Percentiles rank a stretch among this genome's conserved stretches.
Conservation (phyloP, 73 alveolate genomes). For the Tetrahymena thermophila region DNA sequence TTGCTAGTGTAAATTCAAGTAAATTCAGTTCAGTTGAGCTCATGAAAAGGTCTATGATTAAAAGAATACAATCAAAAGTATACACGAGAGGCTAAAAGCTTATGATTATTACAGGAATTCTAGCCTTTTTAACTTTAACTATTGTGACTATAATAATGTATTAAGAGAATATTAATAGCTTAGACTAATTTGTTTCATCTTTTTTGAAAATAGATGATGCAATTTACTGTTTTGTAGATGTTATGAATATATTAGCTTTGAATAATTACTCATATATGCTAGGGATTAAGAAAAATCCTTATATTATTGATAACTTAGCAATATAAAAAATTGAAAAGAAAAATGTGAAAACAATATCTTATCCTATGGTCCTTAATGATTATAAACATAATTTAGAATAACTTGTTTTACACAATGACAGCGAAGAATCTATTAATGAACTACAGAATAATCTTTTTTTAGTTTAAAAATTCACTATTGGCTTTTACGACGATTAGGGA, state of each 20-base stretch:
- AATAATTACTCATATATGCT: neutral
- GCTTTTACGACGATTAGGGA: neutral
- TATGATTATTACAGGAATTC: neutral
- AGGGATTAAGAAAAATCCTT: neutral
- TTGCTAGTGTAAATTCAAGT: neutral
- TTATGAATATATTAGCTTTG: neutral
- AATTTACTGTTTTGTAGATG: neutral
- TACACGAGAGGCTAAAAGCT: neutral
- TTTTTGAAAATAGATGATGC: neutral
- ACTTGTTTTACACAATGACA: neutral
- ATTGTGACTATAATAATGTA: neutral
- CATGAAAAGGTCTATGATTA: neutral
- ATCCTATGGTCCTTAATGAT: neutral
- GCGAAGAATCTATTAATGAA: neutral
- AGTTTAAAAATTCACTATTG: neutral
- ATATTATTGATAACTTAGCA: neutral
- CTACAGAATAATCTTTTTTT: neutral
- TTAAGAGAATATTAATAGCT: neutral
- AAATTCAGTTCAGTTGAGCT: neutral
- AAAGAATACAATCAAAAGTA: neutral
- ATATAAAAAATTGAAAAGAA: neutral
- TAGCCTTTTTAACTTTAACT: neutral
- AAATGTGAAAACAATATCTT: neutral
- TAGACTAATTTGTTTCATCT: neutral
- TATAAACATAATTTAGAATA: neutral